phyloP scores from a whole-genome alignment of 345 rosid species.

The Adansonia digitata region DNA sequence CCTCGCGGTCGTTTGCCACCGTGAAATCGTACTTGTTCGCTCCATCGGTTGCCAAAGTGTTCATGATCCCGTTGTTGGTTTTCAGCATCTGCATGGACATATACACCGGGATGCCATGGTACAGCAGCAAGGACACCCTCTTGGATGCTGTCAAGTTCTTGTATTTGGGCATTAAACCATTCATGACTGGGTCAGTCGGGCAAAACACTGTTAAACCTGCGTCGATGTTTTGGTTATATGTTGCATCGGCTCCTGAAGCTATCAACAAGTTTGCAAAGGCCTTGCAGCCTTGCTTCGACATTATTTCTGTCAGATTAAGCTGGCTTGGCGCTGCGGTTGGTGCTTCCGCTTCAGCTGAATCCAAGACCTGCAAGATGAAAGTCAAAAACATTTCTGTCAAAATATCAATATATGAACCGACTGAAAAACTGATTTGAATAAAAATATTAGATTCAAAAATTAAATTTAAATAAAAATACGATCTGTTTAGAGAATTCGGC shows the following conservation, averaged over 20 bases:
- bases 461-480: no score
- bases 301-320: constrained; percentile 53
- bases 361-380: constrained; percentile 28
- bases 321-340: constrained; percentile 69
- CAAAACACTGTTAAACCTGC: constrained; percentile 93
- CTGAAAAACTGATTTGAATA: no score
- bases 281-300: constrained; percentile 80
- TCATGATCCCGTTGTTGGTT: constrained; percentile 68
- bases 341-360: constrained; percentile 79
- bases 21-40: constrained; percentile 68
- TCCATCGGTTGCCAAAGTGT: constrained; percentile 92
- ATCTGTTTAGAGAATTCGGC: no score
- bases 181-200: constrained; percentile 56
- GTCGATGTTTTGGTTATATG: constrained; percentile 64
- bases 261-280: constrained; percentile 61
- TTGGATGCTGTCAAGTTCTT: constrained; percentile 66
- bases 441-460: no score
- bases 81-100: constrained; percentile 59
- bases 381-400: background rate
- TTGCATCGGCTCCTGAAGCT: constrained; percentile 54
- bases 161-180: constrained; percentile 58
- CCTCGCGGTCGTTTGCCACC: constrained; percentile 69
- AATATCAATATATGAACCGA: no score
- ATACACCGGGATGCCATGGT: constrained; percentile 77
- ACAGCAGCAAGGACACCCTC: constrained; percentile 58